These are phyloP conservation scores for Globisporangium cylindrosporum DNA, from an alignment of 352 stramenopile species.

Conservation along the genomic window DNA sequence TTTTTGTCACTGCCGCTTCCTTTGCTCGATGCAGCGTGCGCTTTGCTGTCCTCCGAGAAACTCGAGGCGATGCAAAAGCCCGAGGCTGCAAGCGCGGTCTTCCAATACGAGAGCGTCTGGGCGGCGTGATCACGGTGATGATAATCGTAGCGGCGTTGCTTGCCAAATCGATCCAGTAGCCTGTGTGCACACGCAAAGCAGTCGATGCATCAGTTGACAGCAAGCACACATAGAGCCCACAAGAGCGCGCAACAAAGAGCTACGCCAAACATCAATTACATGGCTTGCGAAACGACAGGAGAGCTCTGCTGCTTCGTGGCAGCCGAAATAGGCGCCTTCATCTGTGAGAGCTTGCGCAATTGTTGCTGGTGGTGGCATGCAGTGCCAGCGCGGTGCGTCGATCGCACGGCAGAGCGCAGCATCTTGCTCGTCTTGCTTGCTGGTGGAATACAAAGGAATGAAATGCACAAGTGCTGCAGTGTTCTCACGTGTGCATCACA, in stretches of 20 bases:
- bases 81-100: conserved; percentile 25
- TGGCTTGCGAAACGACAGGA: conserved; percentile 14
- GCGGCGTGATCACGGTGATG: conserved; percentile 11
- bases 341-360: conserved; percentile 12
- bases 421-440: conserved; percentile 9
- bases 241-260: background rate
- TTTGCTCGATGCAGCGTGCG: conserved; percentile 20
- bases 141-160: conserved; percentile 26
- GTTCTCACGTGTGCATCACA: conserved; percentile 5
- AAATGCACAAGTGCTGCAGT: background rate
- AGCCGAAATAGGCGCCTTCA: background rate
- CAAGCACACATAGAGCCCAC: background rate
- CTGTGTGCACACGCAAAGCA: background rate
- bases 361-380: conserved; percentile 12
- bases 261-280: conserved; percentile 5
- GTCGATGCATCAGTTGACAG: background rate
- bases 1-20: conserved; percentile 14
- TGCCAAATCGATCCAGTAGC: conserved; percentile 28
- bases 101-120: conserved; percentile 31
- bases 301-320: background rate
- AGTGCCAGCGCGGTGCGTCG: conserved; percentile 5
- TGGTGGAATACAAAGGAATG: no score
- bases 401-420: conserved; percentile 14
- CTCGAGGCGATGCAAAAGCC: conserved; percentile 24
- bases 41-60: conserved; percentile 21